These are phyloP conservation scores for Phytophthora kernoviae DNA, from an alignment of 352 stramenopile genomes.

Conservation along the genomic window DNA sequence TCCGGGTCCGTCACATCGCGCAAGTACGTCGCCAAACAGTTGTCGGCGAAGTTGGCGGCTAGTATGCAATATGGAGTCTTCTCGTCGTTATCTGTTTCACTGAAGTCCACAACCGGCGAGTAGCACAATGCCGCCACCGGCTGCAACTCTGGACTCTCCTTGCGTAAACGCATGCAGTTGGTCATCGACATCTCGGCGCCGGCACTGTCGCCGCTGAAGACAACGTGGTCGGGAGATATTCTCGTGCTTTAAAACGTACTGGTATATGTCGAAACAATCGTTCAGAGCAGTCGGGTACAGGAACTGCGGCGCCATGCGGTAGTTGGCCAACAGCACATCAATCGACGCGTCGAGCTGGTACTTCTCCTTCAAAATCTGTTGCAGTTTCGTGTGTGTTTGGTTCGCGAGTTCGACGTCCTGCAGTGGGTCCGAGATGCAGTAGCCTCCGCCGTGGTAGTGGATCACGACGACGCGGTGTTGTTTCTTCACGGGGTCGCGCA, in stretches of 20 bases:
- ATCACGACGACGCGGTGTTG: constrained; percentile 44
- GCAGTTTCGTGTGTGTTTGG: constrained; percentile 23
- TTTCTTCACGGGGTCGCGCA: constrained; percentile 25
- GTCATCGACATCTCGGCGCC: constrained; percentile 44
- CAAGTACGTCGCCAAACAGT: constrained; percentile 21
- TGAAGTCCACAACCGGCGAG: constrained; percentile 28
- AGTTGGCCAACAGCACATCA: constrained; percentile 57
- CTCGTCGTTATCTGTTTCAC: constrained; percentile 23
- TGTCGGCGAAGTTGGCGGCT: constrained; percentile 27
- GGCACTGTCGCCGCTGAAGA: constrained; percentile 55
- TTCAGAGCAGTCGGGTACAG: constrained; percentile 43
- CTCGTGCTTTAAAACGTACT: constrained; percentile 37
- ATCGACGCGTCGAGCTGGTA: constrained; percentile 29
- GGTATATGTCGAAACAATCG: constrained; percentile 47
- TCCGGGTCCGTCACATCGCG: constrained; percentile 22
- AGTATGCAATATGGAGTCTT: constrained; percentile 32
- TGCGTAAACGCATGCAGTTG: constrained; percentile 31
- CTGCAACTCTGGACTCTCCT: constrained; percentile 19
- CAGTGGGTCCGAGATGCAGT: constrained; percentile 36
- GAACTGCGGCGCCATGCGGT: constrained; percentile 52
- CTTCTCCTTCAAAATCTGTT: constrained; percentile 22
- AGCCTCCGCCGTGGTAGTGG: constrained; percentile 55
- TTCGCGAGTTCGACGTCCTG: constrained; percentile 36
- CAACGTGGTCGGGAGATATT: constrained; percentile 31
- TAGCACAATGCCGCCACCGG: constrained; percentile 29